Evolutionary conservation across 2,329 filamentous ascomycete genomes (phyloP).

Genomic region (Neodidymelliopsis sp.): DNA sequence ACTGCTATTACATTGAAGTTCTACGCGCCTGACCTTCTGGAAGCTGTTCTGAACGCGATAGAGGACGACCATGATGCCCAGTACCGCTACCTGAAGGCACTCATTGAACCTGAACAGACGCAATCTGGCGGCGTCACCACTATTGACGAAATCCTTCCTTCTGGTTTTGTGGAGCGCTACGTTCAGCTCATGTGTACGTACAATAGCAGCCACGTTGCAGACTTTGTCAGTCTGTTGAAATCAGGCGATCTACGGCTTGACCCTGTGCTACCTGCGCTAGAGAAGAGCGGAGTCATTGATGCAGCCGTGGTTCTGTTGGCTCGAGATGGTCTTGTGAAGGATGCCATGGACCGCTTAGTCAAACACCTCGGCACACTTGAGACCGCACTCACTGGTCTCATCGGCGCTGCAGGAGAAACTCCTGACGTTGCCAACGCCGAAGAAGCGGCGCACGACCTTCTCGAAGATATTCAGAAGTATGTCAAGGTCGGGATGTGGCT

Average conservation of each 20-base stretch:
- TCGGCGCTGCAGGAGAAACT: slow-evolving; percentile 67
- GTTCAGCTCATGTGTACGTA: slow-evolving; percentile 91
- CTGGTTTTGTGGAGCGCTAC: slow-evolving; percentile 79
- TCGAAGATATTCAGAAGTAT: slow-evolving; percentile 85
- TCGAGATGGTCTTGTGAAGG: slow-evolving; percentile 80
- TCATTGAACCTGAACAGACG: slow-evolving; percentile 69
- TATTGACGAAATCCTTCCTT: slow-evolving; percentile 46
- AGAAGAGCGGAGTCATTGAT: slow-evolving; percentile 88
- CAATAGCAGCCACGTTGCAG: slow-evolving; percentile 80
- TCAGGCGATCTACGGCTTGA: slow-evolving; percentile 81
- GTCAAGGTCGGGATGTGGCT: slow-evolving; percentile 94
- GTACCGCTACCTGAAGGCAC: slow-evolving; percentile 76
- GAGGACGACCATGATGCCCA: slow-evolving; percentile 69
- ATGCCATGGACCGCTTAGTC: slow-evolving; percentile 86
- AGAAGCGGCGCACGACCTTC: slow-evolving; percentile 74
- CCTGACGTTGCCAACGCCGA: slow-evolving; percentile 65
- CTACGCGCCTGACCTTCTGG: slow-evolving; percentile 70
- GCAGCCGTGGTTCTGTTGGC: slow-evolving; percentile 91
- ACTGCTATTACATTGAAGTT: slow-evolving; percentile 71
- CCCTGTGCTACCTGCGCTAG: slow-evolving; percentile 83
- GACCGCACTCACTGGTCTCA: slow-evolving; percentile 75
- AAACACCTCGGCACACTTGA: slow-evolving; percentile 81
- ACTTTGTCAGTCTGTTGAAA: slow-evolving; percentile 80
- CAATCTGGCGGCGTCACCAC: slow-evolving; percentile 1
- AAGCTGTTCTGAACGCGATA: slow-evolving; percentile 69